Evolutionary conservation across 257 asterid genomes (phyloP).

Genomic region (Cynanchum wilfordii): DNA sequence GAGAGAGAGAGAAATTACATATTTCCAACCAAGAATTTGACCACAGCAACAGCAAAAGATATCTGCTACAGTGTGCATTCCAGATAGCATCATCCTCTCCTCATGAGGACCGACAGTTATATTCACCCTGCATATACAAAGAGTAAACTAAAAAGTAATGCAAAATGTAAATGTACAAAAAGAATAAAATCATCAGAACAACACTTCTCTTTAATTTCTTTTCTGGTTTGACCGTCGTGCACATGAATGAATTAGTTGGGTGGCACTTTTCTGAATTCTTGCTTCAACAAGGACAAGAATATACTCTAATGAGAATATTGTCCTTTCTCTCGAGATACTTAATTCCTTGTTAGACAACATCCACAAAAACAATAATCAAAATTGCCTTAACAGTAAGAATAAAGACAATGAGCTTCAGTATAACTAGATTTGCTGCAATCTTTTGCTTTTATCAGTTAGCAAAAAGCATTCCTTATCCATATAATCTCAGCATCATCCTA

Average conservation of each 20-base stretch:
- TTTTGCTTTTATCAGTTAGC: background rate
- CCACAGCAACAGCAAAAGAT: slow-evolving; percentile 76
- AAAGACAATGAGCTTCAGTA: background rate
- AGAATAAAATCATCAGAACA: background rate
- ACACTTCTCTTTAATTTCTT: background rate
- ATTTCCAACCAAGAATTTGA: slow-evolving; percentile 85
- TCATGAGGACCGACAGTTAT: slow-evolving; percentile 58
- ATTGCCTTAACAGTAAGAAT: background rate
- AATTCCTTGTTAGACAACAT: background rate
- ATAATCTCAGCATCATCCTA: slow-evolving; percentile 47
- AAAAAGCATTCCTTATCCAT: background rate
- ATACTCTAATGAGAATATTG: background rate
- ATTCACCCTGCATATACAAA: slow-evolving; percentile 40
- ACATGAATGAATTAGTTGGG: background rate
- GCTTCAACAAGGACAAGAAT: background rate
- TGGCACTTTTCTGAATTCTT: background rate
- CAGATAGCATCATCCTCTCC: slow-evolving; percentile 76
- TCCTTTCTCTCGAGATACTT: background rate
- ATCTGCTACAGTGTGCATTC: slow-evolving; percentile 75
- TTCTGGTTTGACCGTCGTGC: background rate
- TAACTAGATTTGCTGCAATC: background rate
- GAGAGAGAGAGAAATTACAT: slow-evolving; percentile 36
- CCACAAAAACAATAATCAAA: background rate
- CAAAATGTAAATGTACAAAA: background rate
- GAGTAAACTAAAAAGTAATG: background rate